These are phyloP conservation scores for Calcarisporium arbuscula DNA, from an alignment of 2,329 filamentous ascomycete genomes.

Conservation along the genomic window DNA sequence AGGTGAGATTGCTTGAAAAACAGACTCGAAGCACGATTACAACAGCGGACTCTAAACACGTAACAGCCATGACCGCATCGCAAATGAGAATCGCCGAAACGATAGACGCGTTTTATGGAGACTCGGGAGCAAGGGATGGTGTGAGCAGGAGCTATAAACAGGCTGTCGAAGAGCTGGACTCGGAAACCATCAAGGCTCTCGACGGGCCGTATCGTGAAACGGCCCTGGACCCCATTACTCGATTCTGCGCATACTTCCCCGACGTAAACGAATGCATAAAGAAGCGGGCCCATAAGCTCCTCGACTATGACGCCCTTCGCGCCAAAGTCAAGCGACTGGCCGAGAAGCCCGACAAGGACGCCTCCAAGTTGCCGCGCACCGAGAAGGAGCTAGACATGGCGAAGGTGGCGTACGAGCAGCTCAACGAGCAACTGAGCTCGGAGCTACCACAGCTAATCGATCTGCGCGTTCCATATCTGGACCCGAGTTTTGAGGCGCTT, in stretches of 20 bases:
- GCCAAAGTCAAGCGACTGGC: slow-evolving; percentile 95
- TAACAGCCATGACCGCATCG: slow-evolving; percentile 88
- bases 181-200: slow-evolving; percentile 96
- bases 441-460: slow-evolving; percentile 96
- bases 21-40: background rate
- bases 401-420: slow-evolving; percentile 85
- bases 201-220: slow-evolving; percentile 94
- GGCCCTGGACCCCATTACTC: slow-evolving; percentile 88
- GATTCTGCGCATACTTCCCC: slow-evolving; percentile 97
- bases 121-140: slow-evolving; percentile 88
- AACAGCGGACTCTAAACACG: too few species aligned
- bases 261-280: slow-evolving; percentile 99
- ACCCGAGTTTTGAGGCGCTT: slow-evolving; percentile 93
- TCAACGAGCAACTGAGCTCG: slow-evolving; percentile 91
- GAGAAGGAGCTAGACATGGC: slow-evolving; percentile 97
- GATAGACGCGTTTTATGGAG: slow-evolving; percentile 98
- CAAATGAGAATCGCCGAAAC: slow-evolving; percentile 99
- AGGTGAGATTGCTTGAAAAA: slow-evolving; percentile 54
- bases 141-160: slow-evolving; percentile 97
- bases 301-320: slow-evolving; percentile 94
- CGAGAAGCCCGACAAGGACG: slow-evolving; percentile 98
- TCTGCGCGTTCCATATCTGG: slow-evolving; percentile 90
- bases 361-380: slow-evolving; percentile 87
- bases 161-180: slow-evolving; percentile 93
- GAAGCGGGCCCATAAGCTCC: slow-evolving; percentile 95